Evolutionary conservation across 2,329 filamentous ascomycete species (phyloP), one percentile per base, ranked within the genome.

Genomic region (Ceratocystis eucalypticola): DNA sequence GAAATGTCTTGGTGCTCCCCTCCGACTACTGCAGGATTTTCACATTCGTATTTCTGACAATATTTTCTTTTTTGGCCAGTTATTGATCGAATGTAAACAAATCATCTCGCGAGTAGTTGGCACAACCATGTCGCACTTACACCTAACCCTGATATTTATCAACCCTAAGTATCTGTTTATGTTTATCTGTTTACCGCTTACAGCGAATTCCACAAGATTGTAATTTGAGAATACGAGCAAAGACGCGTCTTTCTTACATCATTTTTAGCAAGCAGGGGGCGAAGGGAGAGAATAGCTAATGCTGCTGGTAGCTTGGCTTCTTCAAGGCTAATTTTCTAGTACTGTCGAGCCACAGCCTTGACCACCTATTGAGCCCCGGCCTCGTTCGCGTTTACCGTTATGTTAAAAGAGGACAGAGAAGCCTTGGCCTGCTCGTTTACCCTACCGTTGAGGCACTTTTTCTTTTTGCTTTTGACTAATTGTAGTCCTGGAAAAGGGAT

Each of bases 221-320:
- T 37, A 59, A 59, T 59, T 59, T 59, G 30, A n/a, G 55, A 59
- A 59, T 59, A 59, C 55, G 55, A 59, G 15, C 55, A 2, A 37
- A 28, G 28, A 20, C 55, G 55, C 28, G 55, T 59, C 28, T 30
- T 17, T n/a, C 25, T 33, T 17, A 17, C 12, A 30, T 30, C 12
- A 17, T 28, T 17, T 17, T 6, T 17, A 15, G 33, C 30, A 57
- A 4, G 1, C 22, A 0, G 25, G 25, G 25, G 22, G 22, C 28
- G 25, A 22, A 12, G 22, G 15, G 45, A 22, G 20, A 5, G 3
- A 3, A 12, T 20, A 25, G 15, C 28, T 7, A 7, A 17, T 37
- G 6, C 5, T 30, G 53, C 28, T 33, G 6, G 25, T 15, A 37
- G 10, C 8, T 37, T 37, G 33, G 33, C 33, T 37, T 57, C 28